Evolutionary conservation across 345 rosid genomes (phyloP).

Genomic region (Mallotus nudiflorus): DNA sequence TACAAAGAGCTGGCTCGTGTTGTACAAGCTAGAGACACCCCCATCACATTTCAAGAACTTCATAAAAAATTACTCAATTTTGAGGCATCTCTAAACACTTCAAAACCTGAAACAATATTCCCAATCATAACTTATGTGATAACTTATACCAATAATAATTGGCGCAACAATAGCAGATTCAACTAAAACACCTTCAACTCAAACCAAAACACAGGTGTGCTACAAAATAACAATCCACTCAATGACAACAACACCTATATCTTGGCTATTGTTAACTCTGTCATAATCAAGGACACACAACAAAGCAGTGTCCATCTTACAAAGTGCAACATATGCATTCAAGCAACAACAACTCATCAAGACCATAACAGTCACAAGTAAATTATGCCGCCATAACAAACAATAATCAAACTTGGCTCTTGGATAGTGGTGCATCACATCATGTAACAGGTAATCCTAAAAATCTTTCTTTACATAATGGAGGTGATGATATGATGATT

Average conservation of each 20-base stretch:
- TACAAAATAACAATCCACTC: neutral
- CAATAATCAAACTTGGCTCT: neutral
- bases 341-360: neutral
- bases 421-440: too few relatives aligned
- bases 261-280: neutral
- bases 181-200: too few relatives aligned
- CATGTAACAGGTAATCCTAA: neutral
- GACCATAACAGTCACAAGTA: neutral
- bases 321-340: neutral
- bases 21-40: too few relatives aligned
- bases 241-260: neutral
- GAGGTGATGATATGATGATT: neutral
- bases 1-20: too few relatives aligned
- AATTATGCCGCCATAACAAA: neutral
- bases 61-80: too few relatives aligned
- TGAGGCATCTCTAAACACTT: neutral
- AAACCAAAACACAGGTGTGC: neutral
- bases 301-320: neutral
- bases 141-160: too few relatives aligned
- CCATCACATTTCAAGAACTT: too few relatives aligned
- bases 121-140: too few relatives aligned
- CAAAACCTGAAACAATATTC: neutral
- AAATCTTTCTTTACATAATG: neutral
- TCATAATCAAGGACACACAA: neutral
- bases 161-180: too few relatives aligned